phyloP scores from a whole-genome alignment of 768 basidiomycete genomes.

The Suillus tomentosus region DNA sequence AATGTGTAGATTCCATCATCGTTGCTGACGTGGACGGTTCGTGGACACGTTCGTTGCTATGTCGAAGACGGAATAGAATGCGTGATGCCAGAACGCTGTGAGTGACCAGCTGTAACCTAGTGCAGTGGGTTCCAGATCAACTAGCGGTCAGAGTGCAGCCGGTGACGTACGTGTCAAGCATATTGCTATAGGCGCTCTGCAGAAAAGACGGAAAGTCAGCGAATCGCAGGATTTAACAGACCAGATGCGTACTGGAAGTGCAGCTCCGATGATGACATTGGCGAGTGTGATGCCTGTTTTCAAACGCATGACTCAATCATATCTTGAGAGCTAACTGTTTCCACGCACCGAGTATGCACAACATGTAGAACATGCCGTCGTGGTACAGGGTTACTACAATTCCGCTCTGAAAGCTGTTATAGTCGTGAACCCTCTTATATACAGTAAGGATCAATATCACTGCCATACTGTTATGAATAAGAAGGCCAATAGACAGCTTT shows the following conservation, averaged over 20 bases:
- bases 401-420: constrained; percentile 9
- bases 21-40: background rate
- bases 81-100: constrained; percentile 29
- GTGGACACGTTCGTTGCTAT: constrained; percentile 14
- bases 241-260: constrained; percentile 13
- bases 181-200: background rate
- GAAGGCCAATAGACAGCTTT: background rate
- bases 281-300: constrained; percentile 18
- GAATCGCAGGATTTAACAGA: background rate
- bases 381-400: constrained; percentile 18
- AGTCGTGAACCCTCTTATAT: constrained; percentile 10
- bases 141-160: background rate
- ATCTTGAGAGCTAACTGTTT: background rate
- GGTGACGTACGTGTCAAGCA: constrained; percentile 5
- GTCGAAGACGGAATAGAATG: constrained; percentile 30
- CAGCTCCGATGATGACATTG: constrained; percentile 14
- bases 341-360: constrained; percentile 19
- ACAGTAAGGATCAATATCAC: constrained; percentile 5
- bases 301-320: background rate
- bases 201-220: background rate
- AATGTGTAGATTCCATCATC: background rate
- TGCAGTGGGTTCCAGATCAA: background rate
- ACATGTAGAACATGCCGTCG: constrained; percentile 22
- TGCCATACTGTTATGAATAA: background rate
- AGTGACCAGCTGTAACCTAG: constrained; percentile 23